Evolutionary conservation across 139 green algal genomes (phyloP).

Genomic region (Diplosphaera chodatii): DNA sequence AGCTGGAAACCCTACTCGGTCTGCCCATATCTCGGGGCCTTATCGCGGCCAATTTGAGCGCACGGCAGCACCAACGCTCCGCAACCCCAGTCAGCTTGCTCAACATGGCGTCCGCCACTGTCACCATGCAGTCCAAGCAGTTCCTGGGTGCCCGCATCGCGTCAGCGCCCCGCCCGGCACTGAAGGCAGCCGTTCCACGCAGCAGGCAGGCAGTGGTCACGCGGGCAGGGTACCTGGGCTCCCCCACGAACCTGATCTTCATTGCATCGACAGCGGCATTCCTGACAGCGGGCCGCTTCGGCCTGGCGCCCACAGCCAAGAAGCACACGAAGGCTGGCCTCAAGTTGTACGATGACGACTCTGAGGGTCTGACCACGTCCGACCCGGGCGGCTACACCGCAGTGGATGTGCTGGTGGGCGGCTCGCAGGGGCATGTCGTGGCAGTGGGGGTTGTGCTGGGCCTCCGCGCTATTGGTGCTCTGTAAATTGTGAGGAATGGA

Average conservation of each 20-base stretch:
- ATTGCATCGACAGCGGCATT: conserved; percentile 66
- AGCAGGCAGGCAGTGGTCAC: conserved; percentile 29
- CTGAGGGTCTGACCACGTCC: conserved; percentile 51
- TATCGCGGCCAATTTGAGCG: too few species aligned
- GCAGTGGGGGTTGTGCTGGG: conserved; percentile 76
- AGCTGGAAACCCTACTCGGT: too few species aligned
- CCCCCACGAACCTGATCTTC: conserved; percentile 86
- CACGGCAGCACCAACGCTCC: too few species aligned
- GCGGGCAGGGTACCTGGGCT: conserved; percentile 68
- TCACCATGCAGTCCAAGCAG: too few species aligned
- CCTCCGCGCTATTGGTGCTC: conserved; percentile 24
- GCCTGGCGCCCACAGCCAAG: conserved; percentile 83
- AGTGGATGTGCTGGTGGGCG: conserved; percentile 78
- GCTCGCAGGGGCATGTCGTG: conserved; percentile 45
- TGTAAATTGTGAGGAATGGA: too few species aligned
- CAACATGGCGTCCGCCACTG: too few species aligned
- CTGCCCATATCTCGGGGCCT: too few species aligned
- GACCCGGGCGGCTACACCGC: conserved; percentile 57
- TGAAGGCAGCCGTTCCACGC: too few species aligned
- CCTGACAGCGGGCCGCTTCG: conserved; percentile 83
- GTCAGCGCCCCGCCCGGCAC: too few species aligned
- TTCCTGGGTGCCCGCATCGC: too few species aligned
- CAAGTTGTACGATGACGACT: conserved; percentile 62
- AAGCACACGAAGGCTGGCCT: conserved; percentile 63
- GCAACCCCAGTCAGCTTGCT: too few species aligned